A percentile compares a stretch with the other conserved stretches of the same genome.
Evolutionary conservation across 257 asterid genomes (phyloP).

Genomic region (Schizonepeta tenuifolia): DNA sequence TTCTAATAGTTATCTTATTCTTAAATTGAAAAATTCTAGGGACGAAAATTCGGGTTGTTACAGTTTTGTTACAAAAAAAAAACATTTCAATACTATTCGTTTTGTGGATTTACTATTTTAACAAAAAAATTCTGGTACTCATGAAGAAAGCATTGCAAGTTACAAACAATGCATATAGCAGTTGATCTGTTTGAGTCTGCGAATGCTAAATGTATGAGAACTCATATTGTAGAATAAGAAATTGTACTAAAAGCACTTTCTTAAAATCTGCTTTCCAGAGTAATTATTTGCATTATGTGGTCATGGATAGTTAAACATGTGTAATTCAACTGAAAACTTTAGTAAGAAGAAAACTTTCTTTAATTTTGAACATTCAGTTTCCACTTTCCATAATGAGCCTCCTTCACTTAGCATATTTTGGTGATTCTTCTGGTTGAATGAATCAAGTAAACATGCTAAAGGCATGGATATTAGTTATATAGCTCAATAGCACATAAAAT

Average conservation of each 20-base stretch:
- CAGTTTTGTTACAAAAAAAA: too few relatives aligned
- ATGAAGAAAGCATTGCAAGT: constrained; percentile 7
- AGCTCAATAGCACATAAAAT: neutral
- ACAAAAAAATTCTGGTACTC: neutral
- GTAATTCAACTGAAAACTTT: neutral
- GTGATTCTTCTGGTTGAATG: neutral
- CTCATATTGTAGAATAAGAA: neutral
- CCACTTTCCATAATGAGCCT: neutral
- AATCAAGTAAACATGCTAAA: neutral
- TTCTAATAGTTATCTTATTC: too few relatives aligned
- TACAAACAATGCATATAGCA: neutral
- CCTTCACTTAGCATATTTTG: neutral
- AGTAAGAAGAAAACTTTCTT: neutral
- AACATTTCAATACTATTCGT: too few relatives aligned
- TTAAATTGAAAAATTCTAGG: too few relatives aligned
- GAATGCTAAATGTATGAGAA: neutral
- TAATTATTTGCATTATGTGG: neutral
- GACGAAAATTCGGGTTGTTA: too few relatives aligned
- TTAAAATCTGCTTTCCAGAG: neutral
- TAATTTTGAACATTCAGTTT: neutral
- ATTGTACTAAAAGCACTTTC: too few relatives aligned
- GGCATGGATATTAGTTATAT: neutral
- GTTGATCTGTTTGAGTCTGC: constrained; percentile 1
- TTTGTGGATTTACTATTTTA: neutral
- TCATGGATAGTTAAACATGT: neutral